phyloP scores from a whole-genome alignment of 2,329 filamentous ascomycete genomes.

The Botryotinia narcissicola region DNA sequence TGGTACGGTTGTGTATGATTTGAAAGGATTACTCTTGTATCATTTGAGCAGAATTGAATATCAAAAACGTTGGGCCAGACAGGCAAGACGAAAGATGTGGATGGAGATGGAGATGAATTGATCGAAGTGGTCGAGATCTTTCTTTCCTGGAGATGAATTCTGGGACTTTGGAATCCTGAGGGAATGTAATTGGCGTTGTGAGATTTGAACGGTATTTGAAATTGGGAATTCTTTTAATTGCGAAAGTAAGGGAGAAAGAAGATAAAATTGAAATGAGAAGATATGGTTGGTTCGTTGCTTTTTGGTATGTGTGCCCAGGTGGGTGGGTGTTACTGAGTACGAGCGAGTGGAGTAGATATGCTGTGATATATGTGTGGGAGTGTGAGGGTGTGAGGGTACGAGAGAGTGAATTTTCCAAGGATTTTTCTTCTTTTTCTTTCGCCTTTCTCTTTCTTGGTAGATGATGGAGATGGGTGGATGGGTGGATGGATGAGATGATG shows the following conservation, averaged over 20 bases:
- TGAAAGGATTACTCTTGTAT: background rate
- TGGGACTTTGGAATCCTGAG: background rate
- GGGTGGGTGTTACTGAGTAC: background rate
- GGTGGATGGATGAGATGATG: background rate
- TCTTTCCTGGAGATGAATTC: background rate
- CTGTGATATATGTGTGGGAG: background rate
- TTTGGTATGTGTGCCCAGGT: constrained; percentile 4
- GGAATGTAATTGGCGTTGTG: constrained; percentile 9
- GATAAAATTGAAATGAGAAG: constrained; percentile 3
- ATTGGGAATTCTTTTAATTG: constrained; percentile 19
- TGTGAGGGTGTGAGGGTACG: background rate
- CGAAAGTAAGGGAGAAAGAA: constrained; percentile 18
- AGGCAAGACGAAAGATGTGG: constrained; percentile 2
- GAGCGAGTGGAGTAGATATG: constrained; percentile 2
- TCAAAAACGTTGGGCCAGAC: constrained; percentile 1
- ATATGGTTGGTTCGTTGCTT: constrained; percentile 17
- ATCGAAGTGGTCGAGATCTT: constrained; percentile 6
- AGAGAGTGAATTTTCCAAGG: background rate
- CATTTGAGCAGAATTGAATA: background rate
- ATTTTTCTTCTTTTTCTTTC: background rate
- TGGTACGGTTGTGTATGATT: background rate
- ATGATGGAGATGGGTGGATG: background rate
- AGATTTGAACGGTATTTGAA: constrained; percentile 2
- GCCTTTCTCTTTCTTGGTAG: background rate
- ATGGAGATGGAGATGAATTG: background rate